Percentiles rank a stretch among this genome's conserved stretches.
Evolutionary conservation across 495 filamentous ascomycete species (phyloP).

Genomic region (Aspergillus avenaceus): DNA sequence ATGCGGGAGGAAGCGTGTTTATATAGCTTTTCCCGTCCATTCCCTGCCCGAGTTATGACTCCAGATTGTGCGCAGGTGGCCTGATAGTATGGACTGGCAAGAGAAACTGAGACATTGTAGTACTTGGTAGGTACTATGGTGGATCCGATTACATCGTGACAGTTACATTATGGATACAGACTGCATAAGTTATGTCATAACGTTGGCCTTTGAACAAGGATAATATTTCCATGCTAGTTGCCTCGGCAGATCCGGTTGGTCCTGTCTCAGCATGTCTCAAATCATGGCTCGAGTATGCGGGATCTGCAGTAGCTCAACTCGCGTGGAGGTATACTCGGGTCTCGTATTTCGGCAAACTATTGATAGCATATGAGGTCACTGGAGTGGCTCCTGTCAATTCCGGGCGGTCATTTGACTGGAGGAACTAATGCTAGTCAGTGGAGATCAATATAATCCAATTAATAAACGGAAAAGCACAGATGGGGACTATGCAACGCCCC

Average conservation of each 20-base stretch:
- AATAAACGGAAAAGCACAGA: background rate
- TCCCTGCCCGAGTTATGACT: background rate
- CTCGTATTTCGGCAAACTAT: background rate
- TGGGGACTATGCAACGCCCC: background rate
- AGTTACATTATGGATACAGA: no score
- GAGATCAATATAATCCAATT: no score
- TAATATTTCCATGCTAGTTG: background rate
- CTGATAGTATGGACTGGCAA: background rate
- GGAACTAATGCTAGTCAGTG: no score
- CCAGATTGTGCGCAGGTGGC: no score
- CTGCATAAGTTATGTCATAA: no score
- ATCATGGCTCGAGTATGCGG: no score
- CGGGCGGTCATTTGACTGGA: background rate
- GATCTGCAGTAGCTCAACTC: background rate
- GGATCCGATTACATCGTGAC: no score
- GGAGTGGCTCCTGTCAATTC: background rate
- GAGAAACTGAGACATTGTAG: background rate
- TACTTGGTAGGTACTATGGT: no score
- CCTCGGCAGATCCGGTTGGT: conserved; percentile 6
- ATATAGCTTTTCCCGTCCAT: conserved; percentile 12
- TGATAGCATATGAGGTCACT: background rate
- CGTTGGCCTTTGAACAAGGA: no score
- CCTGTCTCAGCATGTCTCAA: conserved; percentile 8
- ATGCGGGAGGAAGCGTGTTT: background rate
- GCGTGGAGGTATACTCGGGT: background rate